These are phyloP conservation scores for Leishmania martiniquensis DNA, from an alignment of 208 protist genomes.

Conservation along the genomic window DNA sequence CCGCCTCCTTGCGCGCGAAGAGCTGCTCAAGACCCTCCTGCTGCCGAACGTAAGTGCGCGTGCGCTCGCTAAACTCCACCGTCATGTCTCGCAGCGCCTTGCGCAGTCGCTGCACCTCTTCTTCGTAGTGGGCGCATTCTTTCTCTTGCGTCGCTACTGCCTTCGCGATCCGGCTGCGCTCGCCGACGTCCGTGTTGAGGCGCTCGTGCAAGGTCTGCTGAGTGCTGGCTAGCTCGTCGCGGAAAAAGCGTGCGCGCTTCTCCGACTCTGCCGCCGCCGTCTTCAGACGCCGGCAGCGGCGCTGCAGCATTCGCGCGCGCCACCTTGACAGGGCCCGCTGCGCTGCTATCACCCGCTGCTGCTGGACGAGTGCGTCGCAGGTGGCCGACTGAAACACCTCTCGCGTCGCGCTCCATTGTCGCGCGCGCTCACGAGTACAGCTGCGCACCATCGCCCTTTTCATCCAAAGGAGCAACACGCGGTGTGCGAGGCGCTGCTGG, in stretches of 20 bases:
- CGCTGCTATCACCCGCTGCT: neutral
- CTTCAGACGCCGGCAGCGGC: neutral
- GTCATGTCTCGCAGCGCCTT: constrained; percentile 53
- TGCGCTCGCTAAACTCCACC: constrained; percentile 65
- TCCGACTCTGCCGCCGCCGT: constrained; percentile 12
- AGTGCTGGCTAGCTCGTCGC: constrained; percentile 19
- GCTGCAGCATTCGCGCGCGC: constrained; percentile 16
- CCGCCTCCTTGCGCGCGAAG: constrained; percentile 36
- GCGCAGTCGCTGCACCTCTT: constrained; percentile 46
- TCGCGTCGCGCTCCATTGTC: constrained; percentile 1
- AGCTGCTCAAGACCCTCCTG: constrained; percentile 51
- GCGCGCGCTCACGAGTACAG: constrained; percentile 16
- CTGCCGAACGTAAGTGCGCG: constrained; percentile 55
- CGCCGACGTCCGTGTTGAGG: neutral
- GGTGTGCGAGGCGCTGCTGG: constrained; percentile 7
- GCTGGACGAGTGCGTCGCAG: constrained; percentile 12
- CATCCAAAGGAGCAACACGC: constrained; percentile 25
- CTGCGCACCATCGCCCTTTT: constrained; percentile 34
- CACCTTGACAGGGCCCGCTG: constrained; percentile 8
- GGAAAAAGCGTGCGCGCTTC: constrained; percentile 31
- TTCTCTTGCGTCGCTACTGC: neutral
- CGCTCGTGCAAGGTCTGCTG: constrained; percentile 21
- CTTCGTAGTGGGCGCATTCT: constrained; percentile 31
- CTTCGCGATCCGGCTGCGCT: constrained; percentile 11
- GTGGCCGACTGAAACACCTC: constrained; percentile 9